These are phyloP conservation scores for Diospyros lotus DNA, from an alignment of 148 eudicot genomes.

Conservation along the genomic window DNA sequence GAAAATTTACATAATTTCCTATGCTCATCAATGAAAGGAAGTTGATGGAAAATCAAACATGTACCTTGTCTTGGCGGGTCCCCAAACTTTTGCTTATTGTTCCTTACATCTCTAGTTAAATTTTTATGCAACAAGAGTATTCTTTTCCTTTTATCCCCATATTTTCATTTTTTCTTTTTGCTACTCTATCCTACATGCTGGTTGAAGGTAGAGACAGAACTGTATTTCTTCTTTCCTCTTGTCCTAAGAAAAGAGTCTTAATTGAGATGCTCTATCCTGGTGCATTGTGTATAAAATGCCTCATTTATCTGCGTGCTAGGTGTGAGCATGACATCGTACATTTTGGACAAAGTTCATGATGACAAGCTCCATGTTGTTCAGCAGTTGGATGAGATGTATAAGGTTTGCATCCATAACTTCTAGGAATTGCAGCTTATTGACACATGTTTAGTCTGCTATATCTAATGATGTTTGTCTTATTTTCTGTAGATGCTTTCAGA, in stretches of 20 bases:
- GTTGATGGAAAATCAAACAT: not conserved
- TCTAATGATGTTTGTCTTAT: slow-evolving; percentile 10
- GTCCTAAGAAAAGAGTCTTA: not conserved
- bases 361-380: slow-evolving; percentile 26
- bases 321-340: slow-evolving; percentile 63
- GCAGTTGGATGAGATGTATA: slow-evolving; percentile 70
- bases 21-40: not conserved
- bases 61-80: not conserved
- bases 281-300: not conserved
- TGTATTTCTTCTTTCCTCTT: not conserved
- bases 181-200: not conserved
- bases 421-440: not conserved
- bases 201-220: not conserved
- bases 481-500: slow-evolving; percentile 44
- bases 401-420: slow-evolving; percentile 37
- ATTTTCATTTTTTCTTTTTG: not conserved
- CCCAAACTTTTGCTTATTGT: not conserved
- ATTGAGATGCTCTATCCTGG: not conserved
- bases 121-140: not conserved
- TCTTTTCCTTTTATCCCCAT: not conserved
- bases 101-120: too few species aligned
- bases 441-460: not conserved
- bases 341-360: slow-evolving; percentile 35
- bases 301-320: slow-evolving; percentile 35
- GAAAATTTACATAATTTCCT: not conserved